Base-by-base conservation (phyloP, 2,329 filamentous ascomycete species). In the Fusarium hainanense region DNA sequence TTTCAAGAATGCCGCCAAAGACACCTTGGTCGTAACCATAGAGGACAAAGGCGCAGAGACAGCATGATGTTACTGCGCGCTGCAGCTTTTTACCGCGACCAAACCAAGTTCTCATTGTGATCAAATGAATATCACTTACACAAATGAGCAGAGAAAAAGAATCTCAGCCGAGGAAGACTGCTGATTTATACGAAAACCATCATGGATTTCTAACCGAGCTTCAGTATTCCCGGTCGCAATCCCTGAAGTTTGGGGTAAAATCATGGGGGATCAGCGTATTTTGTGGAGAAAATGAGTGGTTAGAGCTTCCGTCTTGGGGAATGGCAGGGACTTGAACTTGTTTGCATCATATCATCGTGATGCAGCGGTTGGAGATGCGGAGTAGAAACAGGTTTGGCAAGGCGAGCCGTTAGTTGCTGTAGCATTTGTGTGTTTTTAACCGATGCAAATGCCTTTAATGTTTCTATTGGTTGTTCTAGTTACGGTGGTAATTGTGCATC, bases 1-100 rank as follows among this genome's bases (percentile, higher is more conserved):
- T 84, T 12, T 82, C 79, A 12, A 85, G 76, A 18, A 86, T 82
- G 13, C 82, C 82, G 4, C 81, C 80, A 64, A 85, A 84, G 0
- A 84, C 82, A 43, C 83, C 83, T 68, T 85, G 83, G 30, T 85
- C 84, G 46, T 85, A 85, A 4, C 82, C 83, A 62, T 80, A 79
- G 2, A 77, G 63, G 3, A 75, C 63, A 20, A 76, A 76, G 2
- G 73, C 73, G 10, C 69, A 68, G 8, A 76, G 66, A 44, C 73
- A 76, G 49, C 72, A 64, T 37, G 62, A 23, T 42, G 73, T 66
- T 44, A 74, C 68, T 37, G 70, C 54, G 4, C 51, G 50, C 7
- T 73, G 74, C 50, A 76, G 67, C 23, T 66, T 59, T 34, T 72
- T 75, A 25, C 74, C 74, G 21, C 70, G 62, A 7, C 73, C 69